A percentile compares a stretch with the other conserved stretches of the same genome.
These are phyloP conservation scores for Tricladium varicosporioides DNA, from an alignment of 2,329 filamentous ascomycete species.

Conservation along the genomic window DNA sequence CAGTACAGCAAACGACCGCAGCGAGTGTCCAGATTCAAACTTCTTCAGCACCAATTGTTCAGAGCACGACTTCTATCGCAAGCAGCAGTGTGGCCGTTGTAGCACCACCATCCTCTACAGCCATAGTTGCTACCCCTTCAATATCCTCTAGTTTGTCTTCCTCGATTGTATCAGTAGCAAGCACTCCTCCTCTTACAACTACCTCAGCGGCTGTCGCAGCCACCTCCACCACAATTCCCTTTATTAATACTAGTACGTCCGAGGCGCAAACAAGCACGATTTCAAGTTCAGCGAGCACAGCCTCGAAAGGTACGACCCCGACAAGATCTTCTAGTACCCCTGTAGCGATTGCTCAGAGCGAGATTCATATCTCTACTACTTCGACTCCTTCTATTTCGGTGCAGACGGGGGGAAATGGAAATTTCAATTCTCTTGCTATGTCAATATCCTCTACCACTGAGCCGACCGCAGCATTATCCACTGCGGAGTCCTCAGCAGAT, in stretches of 20 bases:
- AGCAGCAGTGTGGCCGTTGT: too few species aligned
- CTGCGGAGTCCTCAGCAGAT: constrained; percentile 17
- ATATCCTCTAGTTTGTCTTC: neutral
- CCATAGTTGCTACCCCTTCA: too few species aligned
- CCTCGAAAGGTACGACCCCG: constrained; percentile 27
- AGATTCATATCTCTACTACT: constrained; percentile 19
- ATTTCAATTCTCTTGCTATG: constrained; percentile 13
- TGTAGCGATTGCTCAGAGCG: constrained; percentile 26
- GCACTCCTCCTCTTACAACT: neutral
- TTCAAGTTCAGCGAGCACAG: constrained; percentile 17
- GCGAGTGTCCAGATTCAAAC: constrained; percentile 3
- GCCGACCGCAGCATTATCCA: constrained; percentile 13
- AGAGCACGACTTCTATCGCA: neutral
- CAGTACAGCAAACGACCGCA: neutral
- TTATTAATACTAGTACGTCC: constrained; percentile 16
- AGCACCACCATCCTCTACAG: too few species aligned
- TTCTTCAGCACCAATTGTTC: neutral
- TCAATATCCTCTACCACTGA: constrained; percentile 17
- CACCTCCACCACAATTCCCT: constrained; percentile 15
- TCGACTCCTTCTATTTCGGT: constrained; percentile 3
- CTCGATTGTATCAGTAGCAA: constrained; percentile 1
- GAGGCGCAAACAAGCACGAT: constrained; percentile 2
- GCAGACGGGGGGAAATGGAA: constrained; percentile 10
- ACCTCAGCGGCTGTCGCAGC: constrained; percentile 18
- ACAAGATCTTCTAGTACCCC: constrained; percentile 26